Percentiles rank a stretch among this genome's conserved stretches.
phyloP scores from a whole-genome alignment of 805 yeast species.

The Komagataella populi region DNA sequence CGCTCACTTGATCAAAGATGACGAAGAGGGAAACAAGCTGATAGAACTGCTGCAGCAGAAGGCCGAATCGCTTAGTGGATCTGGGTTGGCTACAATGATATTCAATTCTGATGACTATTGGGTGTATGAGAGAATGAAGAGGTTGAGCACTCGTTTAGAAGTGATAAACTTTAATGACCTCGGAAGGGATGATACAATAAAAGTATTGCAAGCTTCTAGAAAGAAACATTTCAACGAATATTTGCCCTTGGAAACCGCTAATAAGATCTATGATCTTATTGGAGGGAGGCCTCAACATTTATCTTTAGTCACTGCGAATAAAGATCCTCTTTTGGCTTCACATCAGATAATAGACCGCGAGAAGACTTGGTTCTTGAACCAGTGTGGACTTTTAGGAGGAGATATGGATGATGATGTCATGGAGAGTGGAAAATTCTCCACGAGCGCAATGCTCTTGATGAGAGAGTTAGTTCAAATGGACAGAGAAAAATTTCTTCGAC shows the following conservation, averaged over 20 bases:
- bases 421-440: constrained; percentile 68
- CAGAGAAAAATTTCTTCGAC: constrained; percentile 14
- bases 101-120: constrained; percentile 80
- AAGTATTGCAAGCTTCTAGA: constrained; percentile 40
- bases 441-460: constrained; percentile 63
- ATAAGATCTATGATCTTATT: constrained; percentile 48
- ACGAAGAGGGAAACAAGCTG: constrained; percentile 57
- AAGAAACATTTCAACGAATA: constrained; percentile 23
- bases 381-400: constrained; percentile 65
- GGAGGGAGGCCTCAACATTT: constrained; percentile 84
- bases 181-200: constrained; percentile 36
- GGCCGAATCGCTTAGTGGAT: constrained; percentile 66
- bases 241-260: constrained; percentile 26
- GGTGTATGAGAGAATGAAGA: constrained; percentile 67
- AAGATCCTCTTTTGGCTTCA: constrained; percentile 44
- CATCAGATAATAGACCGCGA: constrained; percentile 65
- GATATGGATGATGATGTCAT: constrained; percentile 85
- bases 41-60: constrained; percentile 72
- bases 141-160: constrained; percentile 61
- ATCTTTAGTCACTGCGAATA: constrained; percentile 51
- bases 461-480: constrained; percentile 63
- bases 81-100: constrained; percentile 51
- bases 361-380: constrained; percentile 76
- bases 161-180: constrained; percentile 58
- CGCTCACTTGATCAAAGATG: constrained; percentile 62